Evolutionary conservation across 805 yeast species (phyloP), one percentile per base, ranked within the genome.

Genomic region (Yamadazyma takamatsuzukensis): DNA sequence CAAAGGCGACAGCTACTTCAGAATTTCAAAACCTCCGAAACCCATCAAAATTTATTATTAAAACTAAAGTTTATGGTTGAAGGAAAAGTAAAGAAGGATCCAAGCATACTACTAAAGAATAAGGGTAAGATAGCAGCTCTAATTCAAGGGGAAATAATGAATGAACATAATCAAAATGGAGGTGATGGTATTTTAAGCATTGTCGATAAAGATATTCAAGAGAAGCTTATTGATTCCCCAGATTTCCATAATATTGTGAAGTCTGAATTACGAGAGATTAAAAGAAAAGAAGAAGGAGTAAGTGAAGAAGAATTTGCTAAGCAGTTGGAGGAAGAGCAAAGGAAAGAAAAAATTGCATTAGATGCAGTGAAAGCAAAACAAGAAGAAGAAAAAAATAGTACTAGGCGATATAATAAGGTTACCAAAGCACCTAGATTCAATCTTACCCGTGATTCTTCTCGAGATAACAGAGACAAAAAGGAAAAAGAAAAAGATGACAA

Each of bases 111-210:
- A 14, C 49, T 61, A 41, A 62, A 71, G 44, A 74, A 73, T 49
- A 68, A 61, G 33, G 78, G 77, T 2, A 70, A 65, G 29, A 57
- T 70, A 47, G 70, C 69, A 0, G 79, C 79, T 0, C 48, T 74
- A 37, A 67, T 74, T 2, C 78, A 74, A 42, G 75, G 78, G 2
- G 71, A 68, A 21, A 62, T 74, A 28, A 60, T 71, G 33, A 47
- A 48, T 39, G 48, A 53, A 30, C 55, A 51, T 30, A 43, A 39
- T 25, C 38, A 41, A 3, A 39, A 40, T 13, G 44, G 35, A 11
- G 27, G 14, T 4, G 38, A 42, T 18, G 37, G 57, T n/a, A 43
- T 67, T 13, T 43, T 67, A 17, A 56, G 60, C 30, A 63, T 66
- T 15, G 70, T 66, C 11, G 72, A 67, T 33, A 61, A 59, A 36